Evolutionary conservation across 1,284 basidiomycete genomes (phyloP).

Genomic region (Lignosus rhinocerotis): DNA sequence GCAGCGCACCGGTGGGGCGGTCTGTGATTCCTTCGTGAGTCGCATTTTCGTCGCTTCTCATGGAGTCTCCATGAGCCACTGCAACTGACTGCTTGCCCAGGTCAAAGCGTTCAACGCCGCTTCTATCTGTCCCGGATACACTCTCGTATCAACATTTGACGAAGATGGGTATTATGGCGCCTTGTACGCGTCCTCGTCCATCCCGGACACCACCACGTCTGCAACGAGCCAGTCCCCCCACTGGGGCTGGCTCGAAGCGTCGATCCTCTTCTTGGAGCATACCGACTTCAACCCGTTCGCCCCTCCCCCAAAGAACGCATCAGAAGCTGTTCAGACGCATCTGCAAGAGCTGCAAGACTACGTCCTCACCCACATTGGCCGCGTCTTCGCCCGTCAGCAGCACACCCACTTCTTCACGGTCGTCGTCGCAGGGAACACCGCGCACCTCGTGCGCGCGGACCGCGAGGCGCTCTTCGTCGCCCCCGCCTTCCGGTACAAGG

Average conservation of each 20-base stretch:
- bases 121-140: neutral
- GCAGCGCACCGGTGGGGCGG: neutral
- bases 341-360: neutral
- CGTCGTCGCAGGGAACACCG: neutral
- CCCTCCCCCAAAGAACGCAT: neutral
- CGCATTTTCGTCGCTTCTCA: too few relatives aligned
- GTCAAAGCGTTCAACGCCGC: neutral
- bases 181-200: neutral
- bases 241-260: neutral
- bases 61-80: too few relatives aligned
- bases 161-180: neutral
- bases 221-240: neutral
- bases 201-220: neutral
- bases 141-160: neutral
- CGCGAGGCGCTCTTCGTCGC: slow-evolving; percentile 1
- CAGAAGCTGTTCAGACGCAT: neutral
- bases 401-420: slow-evolving; percentile 2
- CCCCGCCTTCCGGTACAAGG: slow-evolving; percentile 3
- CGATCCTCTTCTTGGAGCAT: slow-evolving; percentile 2
- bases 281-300: slow-evolving; percentile 1
- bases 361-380: neutral
- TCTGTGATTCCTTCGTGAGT: neutral
- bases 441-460: slow-evolving; percentile 3
- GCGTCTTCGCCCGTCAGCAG: slow-evolving; percentile 2
- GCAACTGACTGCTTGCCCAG: neutral